Conservation (phyloP, 1,284 basidiomycete species). For the Coniophora puteana region DNA sequence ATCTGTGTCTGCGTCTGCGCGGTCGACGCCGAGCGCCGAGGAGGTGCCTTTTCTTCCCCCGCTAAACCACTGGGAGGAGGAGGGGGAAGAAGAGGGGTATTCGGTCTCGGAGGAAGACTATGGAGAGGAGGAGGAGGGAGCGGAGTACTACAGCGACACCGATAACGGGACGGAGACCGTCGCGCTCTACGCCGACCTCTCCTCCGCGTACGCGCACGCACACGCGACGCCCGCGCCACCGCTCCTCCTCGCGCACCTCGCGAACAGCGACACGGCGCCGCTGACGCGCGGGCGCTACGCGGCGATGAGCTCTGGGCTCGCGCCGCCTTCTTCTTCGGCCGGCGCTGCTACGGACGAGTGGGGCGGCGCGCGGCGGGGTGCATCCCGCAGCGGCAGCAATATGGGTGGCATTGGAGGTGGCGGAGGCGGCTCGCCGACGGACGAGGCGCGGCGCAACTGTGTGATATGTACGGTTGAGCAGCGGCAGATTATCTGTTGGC, state of each 20-base stretch:
- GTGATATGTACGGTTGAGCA: constrained; percentile 72
- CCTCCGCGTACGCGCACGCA: constrained; percentile 21
- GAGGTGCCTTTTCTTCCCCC: too few species aligned
- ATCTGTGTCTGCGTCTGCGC: constrained; percentile 5
- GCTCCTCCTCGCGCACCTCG: constrained; percentile 48
- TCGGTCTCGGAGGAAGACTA: constrained; percentile 24
- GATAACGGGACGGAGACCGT: constrained; percentile 34
- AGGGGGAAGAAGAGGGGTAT: constrained; percentile 10
- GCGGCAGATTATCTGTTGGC: constrained; percentile 75
- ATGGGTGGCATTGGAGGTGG: too few species aligned
- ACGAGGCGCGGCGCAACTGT: constrained; percentile 46
- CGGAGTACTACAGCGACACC: constrained; percentile 18
- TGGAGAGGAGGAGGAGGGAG: constrained; percentile 19
- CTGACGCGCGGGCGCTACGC: constrained; percentile 45
- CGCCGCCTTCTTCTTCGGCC: constrained; percentile 3
- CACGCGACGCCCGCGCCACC: constrained; percentile 34
- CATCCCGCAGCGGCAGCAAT: constrained; percentile 1
- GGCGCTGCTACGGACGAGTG: constrained; percentile 18
- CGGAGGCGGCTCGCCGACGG: constrained; percentile 19
- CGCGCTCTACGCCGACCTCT: constrained; percentile 42
- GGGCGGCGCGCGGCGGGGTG: constrained; percentile 19
- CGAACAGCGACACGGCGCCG: constrained; percentile 34
- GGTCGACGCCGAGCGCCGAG: too few species aligned
- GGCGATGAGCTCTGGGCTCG: constrained; percentile 25
- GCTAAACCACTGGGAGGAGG: too few species aligned